These are phyloP conservation scores for Clarkia xantiana DNA, from an alignment of 345 rosid species.

Conservation along the genomic window DNA sequence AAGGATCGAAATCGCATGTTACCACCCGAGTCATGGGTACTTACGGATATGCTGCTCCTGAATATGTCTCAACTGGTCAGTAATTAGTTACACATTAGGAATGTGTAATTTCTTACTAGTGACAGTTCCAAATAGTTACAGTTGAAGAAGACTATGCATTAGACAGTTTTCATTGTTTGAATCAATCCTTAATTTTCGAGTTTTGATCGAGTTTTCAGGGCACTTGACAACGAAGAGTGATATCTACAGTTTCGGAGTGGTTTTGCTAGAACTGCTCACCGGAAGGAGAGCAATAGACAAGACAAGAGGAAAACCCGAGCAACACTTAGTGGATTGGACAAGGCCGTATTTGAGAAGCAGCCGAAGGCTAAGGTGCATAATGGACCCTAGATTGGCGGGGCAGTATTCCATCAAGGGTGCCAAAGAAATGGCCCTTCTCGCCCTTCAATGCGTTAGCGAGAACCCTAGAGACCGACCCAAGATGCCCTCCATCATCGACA, in stretches of 20 bases:
- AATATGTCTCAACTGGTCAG: constrained; percentile 43
- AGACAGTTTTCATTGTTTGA: too few species aligned
- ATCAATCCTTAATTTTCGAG: too few species aligned
- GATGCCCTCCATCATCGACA: constrained; percentile 16
- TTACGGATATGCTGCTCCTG: constrained; percentile 50
- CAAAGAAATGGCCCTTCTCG: constrained; percentile 31
- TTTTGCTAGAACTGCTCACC: constrained; percentile 45
- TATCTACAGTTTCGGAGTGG: constrained; percentile 68
- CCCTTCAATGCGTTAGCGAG: constrained; percentile 50
- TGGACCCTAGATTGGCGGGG: constrained; percentile 50
- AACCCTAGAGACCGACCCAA: constrained; percentile 44
- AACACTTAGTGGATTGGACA: constrained; percentile 48
- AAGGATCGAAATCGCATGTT: constrained; percentile 36
- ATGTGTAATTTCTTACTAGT: too few species aligned
- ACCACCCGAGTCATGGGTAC: constrained; percentile 47
- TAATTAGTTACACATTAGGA: too few species aligned
- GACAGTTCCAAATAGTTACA: too few species aligned
- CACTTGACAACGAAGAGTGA: constrained; percentile 66
- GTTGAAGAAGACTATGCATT: too few species aligned
- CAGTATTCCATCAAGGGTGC: constrained; percentile 42
- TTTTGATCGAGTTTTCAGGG: constrained; percentile 27
- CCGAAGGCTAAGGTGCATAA: constrained; percentile 25
- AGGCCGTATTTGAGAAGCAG: constrained; percentile 39
- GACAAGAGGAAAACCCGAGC: constrained; percentile 26
- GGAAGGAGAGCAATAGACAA: constrained; percentile 47